Evolutionary conservation across 805 yeast genomes (phyloP).

Genomic region (Hemisphaericaspora nanyangensis): DNA sequence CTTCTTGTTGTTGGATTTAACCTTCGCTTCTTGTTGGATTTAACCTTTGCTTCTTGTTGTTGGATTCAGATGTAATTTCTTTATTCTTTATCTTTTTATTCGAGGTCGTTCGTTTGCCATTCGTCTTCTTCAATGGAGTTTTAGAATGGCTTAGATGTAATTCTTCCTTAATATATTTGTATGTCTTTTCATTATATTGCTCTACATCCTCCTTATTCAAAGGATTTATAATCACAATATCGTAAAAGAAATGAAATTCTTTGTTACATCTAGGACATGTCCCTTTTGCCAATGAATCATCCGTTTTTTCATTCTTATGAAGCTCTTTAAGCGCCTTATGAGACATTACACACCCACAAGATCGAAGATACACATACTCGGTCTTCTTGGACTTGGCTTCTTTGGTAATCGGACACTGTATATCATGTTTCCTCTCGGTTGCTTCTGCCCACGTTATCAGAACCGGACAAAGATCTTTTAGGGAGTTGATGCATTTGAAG

Average conservation of each 20-base stretch:
- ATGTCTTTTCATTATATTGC: conserved; percentile 13
- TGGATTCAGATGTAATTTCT: too few species aligned
- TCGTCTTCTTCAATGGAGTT: conserved; percentile 13
- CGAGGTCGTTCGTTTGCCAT: too few species aligned
- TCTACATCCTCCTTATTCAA: conserved; percentile 7
- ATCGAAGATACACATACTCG: conserved; percentile 26
- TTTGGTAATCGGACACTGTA: conserved; percentile 32
- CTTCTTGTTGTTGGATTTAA: too few species aligned
- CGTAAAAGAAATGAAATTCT: conserved; percentile 19
- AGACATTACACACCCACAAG: conserved; percentile 38
- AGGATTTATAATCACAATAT: conserved; percentile 32
- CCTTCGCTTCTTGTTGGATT: too few species aligned
- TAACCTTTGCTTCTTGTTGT: too few species aligned
- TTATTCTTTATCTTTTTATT: too few species aligned
- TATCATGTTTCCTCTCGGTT: conserved; percentile 4
- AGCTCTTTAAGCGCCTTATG: conserved; percentile 19
- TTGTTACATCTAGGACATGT: conserved; percentile 31
- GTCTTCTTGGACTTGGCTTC: conserved; percentile 12
- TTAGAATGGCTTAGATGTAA: conserved; percentile 24
- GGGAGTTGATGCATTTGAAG: conserved; percentile 18
- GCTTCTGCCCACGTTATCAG: conserved; percentile 17
- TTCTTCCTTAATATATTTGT: conserved; percentile 7
- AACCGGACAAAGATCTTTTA: conserved; percentile 25
- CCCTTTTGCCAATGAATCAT: conserved; percentile 5
- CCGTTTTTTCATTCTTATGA: conserved; percentile 6